phyloP scores from a whole-genome alignment of 345 rosid genomes.

The Turritis glabra region DNA sequence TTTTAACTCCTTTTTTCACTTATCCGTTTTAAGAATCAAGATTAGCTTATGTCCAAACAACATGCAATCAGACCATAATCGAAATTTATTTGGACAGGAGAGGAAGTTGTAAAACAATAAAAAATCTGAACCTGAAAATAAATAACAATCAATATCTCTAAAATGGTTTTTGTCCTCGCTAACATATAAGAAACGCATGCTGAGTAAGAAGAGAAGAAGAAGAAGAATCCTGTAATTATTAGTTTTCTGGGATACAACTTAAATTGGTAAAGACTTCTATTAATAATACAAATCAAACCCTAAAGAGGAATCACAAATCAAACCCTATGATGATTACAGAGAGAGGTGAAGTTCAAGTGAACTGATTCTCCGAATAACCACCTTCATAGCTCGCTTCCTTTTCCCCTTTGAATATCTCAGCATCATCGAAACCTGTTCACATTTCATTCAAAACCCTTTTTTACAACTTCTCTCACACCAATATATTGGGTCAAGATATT shows the following conservation, averaged over 20 bases:
- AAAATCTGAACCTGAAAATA: not conserved
- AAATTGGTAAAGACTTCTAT: not conserved
- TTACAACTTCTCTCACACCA: not conserved
- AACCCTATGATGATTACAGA: conserved; percentile 26
- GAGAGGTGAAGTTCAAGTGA: conserved; percentile 28
- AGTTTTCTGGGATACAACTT: conserved; percentile 5
- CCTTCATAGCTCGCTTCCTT: conserved; percentile 50
- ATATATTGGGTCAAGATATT: not conserved
- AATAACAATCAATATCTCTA: not conserved
- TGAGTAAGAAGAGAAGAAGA: not conserved
- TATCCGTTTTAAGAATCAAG: conserved; percentile 2
- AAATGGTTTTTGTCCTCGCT: not conserved
- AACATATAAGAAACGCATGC: conserved; percentile 9
- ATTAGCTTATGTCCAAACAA: conserved; percentile 1
- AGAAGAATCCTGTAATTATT: not conserved
- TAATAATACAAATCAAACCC: conserved; percentile 13
- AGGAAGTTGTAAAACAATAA: not conserved
- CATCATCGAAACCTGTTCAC: conserved; percentile 76
- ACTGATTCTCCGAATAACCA: conserved; percentile 34
- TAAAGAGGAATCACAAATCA: conserved; percentile 12
- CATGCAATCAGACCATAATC: not conserved
- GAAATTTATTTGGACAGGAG: not conserved
- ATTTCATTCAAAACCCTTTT: not conserved
- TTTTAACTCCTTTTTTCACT: not conserved
- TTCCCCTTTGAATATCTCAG: conserved; percentile 60